phyloP scores from a whole-genome alignment of 2,329 filamentous ascomycete genomes.

The Drechslerella coelobrocha region DNA sequence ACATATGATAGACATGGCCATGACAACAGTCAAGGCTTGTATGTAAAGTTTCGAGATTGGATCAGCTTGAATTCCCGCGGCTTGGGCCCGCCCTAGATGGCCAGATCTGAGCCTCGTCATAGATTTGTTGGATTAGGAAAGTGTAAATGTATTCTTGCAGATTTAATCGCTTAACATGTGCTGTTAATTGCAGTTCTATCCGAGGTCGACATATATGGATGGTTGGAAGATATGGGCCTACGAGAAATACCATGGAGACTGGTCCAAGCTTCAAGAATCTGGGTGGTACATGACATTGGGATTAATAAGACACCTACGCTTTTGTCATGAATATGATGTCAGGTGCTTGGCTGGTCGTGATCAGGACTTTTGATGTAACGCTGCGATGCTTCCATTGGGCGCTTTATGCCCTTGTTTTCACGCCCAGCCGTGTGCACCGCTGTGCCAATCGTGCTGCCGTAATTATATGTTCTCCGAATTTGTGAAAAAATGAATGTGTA shows the following conservation, averaged over 20 bases:
- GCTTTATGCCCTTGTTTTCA: too few species aligned
- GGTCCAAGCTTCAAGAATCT: background rate
- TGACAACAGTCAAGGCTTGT: background rate
- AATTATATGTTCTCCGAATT: too few species aligned
- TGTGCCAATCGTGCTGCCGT: too few species aligned
- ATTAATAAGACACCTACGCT: background rate
- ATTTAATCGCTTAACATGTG: background rate
- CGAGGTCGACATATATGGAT: background rate
- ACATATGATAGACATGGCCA: background rate
- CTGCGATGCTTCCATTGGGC: background rate
- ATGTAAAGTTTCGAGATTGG: too few species aligned
- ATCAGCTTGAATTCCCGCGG: conserved; percentile 1
- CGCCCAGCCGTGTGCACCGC: too few species aligned
- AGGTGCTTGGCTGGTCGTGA: background rate
- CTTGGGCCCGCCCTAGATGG: too few species aligned
- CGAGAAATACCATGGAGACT: background rate
- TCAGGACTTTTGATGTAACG: background rate
- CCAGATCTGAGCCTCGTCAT: too few species aligned
- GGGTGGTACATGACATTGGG: background rate
- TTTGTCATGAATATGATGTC: too few species aligned
- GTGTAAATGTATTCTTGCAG: background rate
- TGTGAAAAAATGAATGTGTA: too few species aligned
- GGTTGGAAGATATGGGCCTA: background rate
- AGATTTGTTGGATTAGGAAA: background rate
- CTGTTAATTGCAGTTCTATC: background rate